Evolutionary conservation across 257 asterid genomes (phyloP).

Genomic region (Solanum piurae): DNA sequence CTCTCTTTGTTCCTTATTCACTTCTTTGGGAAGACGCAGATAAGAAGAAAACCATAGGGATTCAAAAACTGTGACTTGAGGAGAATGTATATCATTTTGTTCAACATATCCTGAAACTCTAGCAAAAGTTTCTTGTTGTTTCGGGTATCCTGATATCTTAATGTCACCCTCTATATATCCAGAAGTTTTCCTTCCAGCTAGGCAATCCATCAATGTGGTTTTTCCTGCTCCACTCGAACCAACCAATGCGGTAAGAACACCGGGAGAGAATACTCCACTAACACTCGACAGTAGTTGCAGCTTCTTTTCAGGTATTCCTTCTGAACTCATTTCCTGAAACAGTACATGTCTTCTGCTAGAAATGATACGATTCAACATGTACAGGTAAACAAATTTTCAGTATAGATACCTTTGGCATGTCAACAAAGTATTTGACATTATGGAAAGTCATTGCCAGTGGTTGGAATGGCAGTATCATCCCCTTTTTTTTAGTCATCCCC

Average conservation of each 20-base stretch:
- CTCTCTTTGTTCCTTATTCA: constrained; percentile 46
- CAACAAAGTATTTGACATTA: constrained; percentile 78
- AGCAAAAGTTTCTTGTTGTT: constrained; percentile 72
- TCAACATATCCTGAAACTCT: constrained; percentile 90
- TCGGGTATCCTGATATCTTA: constrained; percentile 67
- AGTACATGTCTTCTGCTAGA: neutral
- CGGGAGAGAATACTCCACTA: constrained; percentile 79
- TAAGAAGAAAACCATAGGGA: constrained; percentile 73
- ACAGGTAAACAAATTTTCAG: neutral
- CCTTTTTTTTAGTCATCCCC: constrained; percentile 30
- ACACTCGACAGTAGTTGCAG: constrained; percentile 71
- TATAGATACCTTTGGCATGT: constrained; percentile 74
- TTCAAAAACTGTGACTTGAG: constrained; percentile 78
- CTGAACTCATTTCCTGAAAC: constrained; percentile 65
- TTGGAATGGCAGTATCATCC: constrained; percentile 92
- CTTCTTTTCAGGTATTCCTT: constrained; percentile 57
- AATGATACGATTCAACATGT: neutral
- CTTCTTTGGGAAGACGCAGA: constrained; percentile 79
- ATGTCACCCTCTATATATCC: constrained; percentile 87
- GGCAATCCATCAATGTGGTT: constrained; percentile 93
- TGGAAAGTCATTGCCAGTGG: constrained; percentile 76
- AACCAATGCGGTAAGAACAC: constrained; percentile 83
- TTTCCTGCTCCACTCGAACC: constrained; percentile 97
- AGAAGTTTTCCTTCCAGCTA: constrained; percentile 84
- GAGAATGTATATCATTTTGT: constrained; percentile 90